These are phyloP conservation scores for Capronia coronata DNA, from an alignment of 2,329 filamentous ascomycete species.

Conservation along the genomic window DNA sequence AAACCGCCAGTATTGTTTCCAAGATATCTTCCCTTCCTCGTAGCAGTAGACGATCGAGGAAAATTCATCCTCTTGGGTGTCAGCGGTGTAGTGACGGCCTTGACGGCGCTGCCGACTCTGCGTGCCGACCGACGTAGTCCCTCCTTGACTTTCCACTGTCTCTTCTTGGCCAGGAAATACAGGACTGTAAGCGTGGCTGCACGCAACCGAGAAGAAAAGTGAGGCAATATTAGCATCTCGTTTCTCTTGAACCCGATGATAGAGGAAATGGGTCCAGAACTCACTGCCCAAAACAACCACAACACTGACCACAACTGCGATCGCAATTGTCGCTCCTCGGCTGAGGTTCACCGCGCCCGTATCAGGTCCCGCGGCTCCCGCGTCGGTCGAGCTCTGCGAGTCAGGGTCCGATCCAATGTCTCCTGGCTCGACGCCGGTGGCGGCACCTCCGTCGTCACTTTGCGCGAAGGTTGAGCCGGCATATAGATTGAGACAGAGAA, in stretches of 20 bases:
- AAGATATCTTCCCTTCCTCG: not conserved
- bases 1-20: not conserved
- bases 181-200: constrained; percentile 46
- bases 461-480: constrained; percentile 15
- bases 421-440: constrained; percentile 23
- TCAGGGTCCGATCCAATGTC: constrained; percentile 25
- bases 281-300: constrained; percentile 65
- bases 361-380: constrained; percentile 60
- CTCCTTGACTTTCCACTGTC: constrained; percentile 72
- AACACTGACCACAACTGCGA: constrained; percentile 63
- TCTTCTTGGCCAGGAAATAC: constrained; percentile 76
- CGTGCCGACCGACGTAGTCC: constrained; percentile 62
- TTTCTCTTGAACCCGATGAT: too few species aligned
- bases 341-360: constrained; percentile 58
- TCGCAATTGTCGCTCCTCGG: constrained; percentile 63
- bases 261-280: too few species aligned
- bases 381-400: constrained; percentile 39
- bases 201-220: not conserved
- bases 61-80: constrained; percentile 26
- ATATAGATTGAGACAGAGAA: constrained; percentile 9
- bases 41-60: too few species aligned
- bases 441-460: constrained; percentile 23
- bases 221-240: too few species aligned
- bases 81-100: constrained; percentile 27
- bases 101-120: constrained; percentile 28